Evolutionary conservation across 805 yeast species (phyloP).

Genomic region (Starmerella vaccinii): DNA sequence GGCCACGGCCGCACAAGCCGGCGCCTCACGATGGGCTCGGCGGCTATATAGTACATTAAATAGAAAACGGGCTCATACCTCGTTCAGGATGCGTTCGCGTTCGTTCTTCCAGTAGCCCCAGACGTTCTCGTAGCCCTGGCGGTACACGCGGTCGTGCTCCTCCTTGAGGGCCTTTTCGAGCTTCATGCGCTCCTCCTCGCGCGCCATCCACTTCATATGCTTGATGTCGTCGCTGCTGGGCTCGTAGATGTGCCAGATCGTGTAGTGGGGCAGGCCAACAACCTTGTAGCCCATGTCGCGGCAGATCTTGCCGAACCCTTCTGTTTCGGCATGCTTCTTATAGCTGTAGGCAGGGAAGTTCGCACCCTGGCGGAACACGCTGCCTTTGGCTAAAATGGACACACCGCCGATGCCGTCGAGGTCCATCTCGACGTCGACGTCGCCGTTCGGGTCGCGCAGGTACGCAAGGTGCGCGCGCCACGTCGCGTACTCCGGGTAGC

Average conservation of each 20-base stretch:
- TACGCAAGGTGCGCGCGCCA: slow-evolving; percentile 98
- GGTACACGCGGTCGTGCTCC: slow-evolving; percentile 44
- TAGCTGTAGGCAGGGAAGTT: slow-evolving; percentile 96
- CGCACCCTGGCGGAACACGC: slow-evolving; percentile 76
- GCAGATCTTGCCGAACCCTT: slow-evolving; percentile 88
- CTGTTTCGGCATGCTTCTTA: slow-evolving; percentile 94
- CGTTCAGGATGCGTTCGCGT: slow-evolving; percentile 47
- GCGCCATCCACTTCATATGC: slow-evolving; percentile 45
- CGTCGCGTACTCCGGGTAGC: slow-evolving; percentile 92
- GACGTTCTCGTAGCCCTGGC: slow-evolving; percentile 67
- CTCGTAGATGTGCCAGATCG: slow-evolving; percentile 94
- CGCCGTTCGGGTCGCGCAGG: slow-evolving; percentile 88
- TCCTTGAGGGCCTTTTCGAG: slow-evolving; percentile 30
- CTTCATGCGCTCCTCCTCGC: slow-evolving; percentile 34
- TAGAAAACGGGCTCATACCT: not conserved
- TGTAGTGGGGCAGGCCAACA: slow-evolving; percentile 89
- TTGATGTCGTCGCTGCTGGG: slow-evolving; percentile 88
- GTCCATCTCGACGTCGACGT: slow-evolving; percentile 84
- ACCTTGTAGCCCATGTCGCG: slow-evolving; percentile 80
- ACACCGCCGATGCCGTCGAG: slow-evolving; percentile 98
- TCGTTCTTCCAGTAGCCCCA: slow-evolving; percentile 64
- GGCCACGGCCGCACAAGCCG: no score
- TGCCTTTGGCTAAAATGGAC: slow-evolving; percentile 77
- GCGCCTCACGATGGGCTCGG: not conserved
- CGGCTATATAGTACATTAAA: slow-evolving; percentile 7